Conservation (phyloP, 805 yeast species). For the Yueomyces sp. region DNA sequence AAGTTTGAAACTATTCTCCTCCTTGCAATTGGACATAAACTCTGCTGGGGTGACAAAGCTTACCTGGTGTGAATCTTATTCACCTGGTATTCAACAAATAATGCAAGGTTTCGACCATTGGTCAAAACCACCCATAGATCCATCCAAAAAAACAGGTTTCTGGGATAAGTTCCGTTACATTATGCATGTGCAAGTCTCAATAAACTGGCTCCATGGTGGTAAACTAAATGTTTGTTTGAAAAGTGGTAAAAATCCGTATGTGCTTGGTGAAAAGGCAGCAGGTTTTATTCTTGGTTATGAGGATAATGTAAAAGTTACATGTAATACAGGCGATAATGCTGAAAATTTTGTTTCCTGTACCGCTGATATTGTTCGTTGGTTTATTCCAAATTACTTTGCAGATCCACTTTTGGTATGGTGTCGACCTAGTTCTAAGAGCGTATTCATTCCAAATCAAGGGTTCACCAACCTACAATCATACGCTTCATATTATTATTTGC, state of each 20-base stretch:
- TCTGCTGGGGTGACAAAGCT: constrained; percentile 49
- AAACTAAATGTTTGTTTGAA: constrained; percentile 48
- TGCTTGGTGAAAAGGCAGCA: constrained; percentile 47
- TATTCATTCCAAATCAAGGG: constrained; percentile 34
- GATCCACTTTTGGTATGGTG: constrained; percentile 45
- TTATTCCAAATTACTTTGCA: constrained; percentile 63
- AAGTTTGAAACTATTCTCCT: constrained; percentile 57
- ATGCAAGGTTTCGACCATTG: constrained; percentile 70
- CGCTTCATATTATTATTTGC: constrained; percentile 36
- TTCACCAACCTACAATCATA: constrained; percentile 29
- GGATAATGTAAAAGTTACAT: constrained; percentile 41
- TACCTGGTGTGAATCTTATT: constrained; percentile 77
- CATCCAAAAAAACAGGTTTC: constrained; percentile 71
- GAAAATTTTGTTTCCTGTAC: constrained; percentile 49
- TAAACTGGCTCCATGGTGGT: constrained; percentile 38
- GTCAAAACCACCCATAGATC: constrained; percentile 83
- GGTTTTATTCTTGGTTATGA: constrained; percentile 72
- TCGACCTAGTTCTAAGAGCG: constrained; percentile 30
- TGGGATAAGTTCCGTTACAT: constrained; percentile 82
- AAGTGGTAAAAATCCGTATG: constrained; percentile 72
- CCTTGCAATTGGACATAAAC: constrained; percentile 39
- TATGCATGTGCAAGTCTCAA: constrained; percentile 55
- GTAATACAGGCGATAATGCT: constrained; percentile 61
- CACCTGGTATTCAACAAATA: constrained; percentile 70
- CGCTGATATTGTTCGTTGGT: constrained; percentile 50